Conservation (phyloP, 257 asterid genomes). For the Jasminum sambac region DNA sequence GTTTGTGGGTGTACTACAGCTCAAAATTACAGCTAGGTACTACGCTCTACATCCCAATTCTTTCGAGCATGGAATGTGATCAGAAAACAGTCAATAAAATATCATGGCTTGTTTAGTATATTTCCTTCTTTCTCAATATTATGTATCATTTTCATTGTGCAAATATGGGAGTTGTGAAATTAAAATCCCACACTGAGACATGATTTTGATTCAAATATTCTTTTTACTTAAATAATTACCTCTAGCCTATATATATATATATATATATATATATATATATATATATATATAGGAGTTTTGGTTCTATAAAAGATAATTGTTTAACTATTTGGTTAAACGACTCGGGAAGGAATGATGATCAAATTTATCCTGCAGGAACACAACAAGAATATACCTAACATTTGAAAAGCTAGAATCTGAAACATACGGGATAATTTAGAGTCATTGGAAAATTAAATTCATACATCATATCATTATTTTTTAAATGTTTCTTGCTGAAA, state of each 20-base stretch:
- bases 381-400: too few species aligned
- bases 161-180: not conserved
- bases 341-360: not conserved
- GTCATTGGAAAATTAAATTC: too few species aligned
- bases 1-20: not conserved
- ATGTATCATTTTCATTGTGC: not conserved
- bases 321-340: not conserved
- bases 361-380: not conserved
- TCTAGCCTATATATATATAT: too few species aligned
- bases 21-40: not conserved
- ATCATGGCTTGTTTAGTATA: not conserved
- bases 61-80: not conserved
- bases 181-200: not conserved
- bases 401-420: too few species aligned
- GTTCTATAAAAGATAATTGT: not conserved
- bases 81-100: not conserved
- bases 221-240: not conserved
- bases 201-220: not conserved
- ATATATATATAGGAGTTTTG: not conserved
- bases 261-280: too few species aligned
- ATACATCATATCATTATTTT: too few species aligned
- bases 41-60: not conserved
- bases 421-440: too few species aligned
- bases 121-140: not conserved
- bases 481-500: too few species aligned